Base-by-base conservation (phyloP, 2,329 filamentous ascomycete species). In the Emmonsiellopsis sp. region DNA sequence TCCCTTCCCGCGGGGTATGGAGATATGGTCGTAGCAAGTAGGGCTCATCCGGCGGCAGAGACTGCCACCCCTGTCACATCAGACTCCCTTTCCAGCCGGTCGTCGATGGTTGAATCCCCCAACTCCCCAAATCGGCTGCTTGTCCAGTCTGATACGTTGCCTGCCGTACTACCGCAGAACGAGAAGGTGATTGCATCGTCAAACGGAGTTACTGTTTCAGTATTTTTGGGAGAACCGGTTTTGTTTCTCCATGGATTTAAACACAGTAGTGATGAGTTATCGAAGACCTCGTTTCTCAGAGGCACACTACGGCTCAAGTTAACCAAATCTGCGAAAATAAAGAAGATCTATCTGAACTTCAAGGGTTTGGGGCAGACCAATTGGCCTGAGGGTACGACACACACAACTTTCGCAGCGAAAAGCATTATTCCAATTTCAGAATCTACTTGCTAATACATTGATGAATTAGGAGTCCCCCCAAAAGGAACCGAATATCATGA, bases 261-360 rank as follows among this genome's bases (percentile, higher is more conserved):
- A 57, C 69, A 72, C 7, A 71, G 71, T 58, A 73, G 76, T 42
- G 65, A 70, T 3, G 79, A 82, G 9, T 77, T 79, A 2, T 78
- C 82, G 49, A 86, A 79, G 51, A 92, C 89, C 6, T 87, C 91
- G 1, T 85, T 98, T 65, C 77, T 98, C 11, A 81, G 93, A 53
- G 93, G 93, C 14, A 90, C 84, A 59, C 71, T 98, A 53, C 85
- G 88, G 62, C 68, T 98, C 40, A 85, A 85, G 55, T 81, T 97
- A 10, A 85, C 87, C 45, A 97, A 97, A 66, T 87, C 88, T 59
- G 83, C 90, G 46, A 98, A 98, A 71, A 84, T 98, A 60, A 96
- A 95, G 74, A 86, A 88, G 3, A 81, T 98, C 27, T 90, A 87
- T 5, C 76, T 98, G 51, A 92, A 88, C 62, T 87, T 98, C 61